phyloP scores from a whole-genome alignment of 2,329 filamentous ascomycete species.

The Penicillium sp. region DNA sequence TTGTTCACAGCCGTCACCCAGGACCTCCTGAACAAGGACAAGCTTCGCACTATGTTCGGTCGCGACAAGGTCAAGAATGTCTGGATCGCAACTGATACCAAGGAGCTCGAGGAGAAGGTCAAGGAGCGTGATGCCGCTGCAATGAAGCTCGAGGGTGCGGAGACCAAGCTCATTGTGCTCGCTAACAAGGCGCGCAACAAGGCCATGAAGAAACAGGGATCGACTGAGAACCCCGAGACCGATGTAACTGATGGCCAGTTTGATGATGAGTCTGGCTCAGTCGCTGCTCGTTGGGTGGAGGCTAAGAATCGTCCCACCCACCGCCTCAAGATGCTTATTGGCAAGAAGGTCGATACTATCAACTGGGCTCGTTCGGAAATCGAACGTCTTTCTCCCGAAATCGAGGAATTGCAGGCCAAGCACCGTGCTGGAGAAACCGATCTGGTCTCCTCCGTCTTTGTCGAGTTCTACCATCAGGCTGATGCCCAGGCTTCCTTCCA shows the following conservation, averaged over 20 bases:
- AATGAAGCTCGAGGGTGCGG: slow-evolving; percentile 78
- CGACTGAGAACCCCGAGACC: slow-evolving; percentile 35
- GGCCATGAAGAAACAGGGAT: slow-evolving; percentile 58
- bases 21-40: slow-evolving; percentile 72
- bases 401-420: slow-evolving; percentile 64
- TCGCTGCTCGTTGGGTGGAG: slow-evolving; percentile 73
- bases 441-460: slow-evolving; percentile 75
- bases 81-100: slow-evolving; percentile 77
- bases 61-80: slow-evolving; percentile 72
- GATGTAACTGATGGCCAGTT: slow-evolving; percentile 51
- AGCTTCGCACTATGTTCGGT: slow-evolving; percentile 77
- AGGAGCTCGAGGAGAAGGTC: slow-evolving; percentile 75
- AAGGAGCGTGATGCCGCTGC: slow-evolving; percentile 77
- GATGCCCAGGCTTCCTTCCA: slow-evolving; percentile 87
- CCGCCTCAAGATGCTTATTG: slow-evolving; percentile 66
- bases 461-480: slow-evolving; percentile 80
- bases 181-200: slow-evolving; percentile 72
- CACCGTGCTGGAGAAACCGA: slow-evolving; percentile 65
- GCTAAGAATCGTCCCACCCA: slow-evolving; percentile 74
- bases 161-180: slow-evolving; percentile 77
- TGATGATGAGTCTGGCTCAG: slow-evolving; percentile 65
- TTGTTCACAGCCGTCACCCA: slow-evolving; percentile 83
- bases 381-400: slow-evolving; percentile 68
- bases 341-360: slow-evolving; percentile 92
- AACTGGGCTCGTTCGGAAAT: slow-evolving; percentile 81